Percentiles rank a stretch among this genome's conserved stretches.
Evolutionary conservation across 2,329 filamentous ascomycete genomes (phyloP).

Genomic region (Biscogniauxia marginata): DNA sequence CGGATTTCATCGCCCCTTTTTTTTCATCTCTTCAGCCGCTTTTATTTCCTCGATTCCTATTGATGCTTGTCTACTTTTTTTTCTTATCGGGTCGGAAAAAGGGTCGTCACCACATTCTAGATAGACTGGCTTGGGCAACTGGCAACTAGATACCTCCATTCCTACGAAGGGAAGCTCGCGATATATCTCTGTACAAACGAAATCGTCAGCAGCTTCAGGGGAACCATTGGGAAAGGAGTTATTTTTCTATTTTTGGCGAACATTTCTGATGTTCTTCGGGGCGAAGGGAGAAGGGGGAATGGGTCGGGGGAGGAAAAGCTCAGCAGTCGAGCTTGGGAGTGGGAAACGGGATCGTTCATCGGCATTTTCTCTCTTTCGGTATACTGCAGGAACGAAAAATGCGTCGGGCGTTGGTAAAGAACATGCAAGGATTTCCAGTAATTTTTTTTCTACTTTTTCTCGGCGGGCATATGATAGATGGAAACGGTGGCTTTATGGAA

Average conservation of each 20-base stretch:
- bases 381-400: not conserved
- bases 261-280: not conserved
- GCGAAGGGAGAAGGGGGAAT: not conserved
- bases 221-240: conserved; percentile 7
- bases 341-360: not conserved
- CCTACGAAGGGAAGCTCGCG: conserved; percentile 5
- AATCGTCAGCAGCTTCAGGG: not conserved
- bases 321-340: not conserved
- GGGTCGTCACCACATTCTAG: conserved; percentile 11
- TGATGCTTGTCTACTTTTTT: conserved; percentile 9
- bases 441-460: not conserved
- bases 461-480: not conserved
- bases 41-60: conserved; percentile 2
- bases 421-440: not conserved
- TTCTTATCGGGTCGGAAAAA: conserved; percentile 12
- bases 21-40: not conserved
- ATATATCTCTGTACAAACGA: conserved; percentile 24
- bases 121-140: conserved; percentile 27
- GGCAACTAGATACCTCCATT: conserved; percentile 1
- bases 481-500: not conserved
- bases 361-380: not conserved
- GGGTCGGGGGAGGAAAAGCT: not conserved
- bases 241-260: not conserved
- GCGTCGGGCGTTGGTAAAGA: not conserved
- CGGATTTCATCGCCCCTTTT: conserved; percentile 7